phyloP scores from a whole-genome alignment of 495 filamentous ascomycete genomes.

The Aspergillus kassunensis region DNA sequence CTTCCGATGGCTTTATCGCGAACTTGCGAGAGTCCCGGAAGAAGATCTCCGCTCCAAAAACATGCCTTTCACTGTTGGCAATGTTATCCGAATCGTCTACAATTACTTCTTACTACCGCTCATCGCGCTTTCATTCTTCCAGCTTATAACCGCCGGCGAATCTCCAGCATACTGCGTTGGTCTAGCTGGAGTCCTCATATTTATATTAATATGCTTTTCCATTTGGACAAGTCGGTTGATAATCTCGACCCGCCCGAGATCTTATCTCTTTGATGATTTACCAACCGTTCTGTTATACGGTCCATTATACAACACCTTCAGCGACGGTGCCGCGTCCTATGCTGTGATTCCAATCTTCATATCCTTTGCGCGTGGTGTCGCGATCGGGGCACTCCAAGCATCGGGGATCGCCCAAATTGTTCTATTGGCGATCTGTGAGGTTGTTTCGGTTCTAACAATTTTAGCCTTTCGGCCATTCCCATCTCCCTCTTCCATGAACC shows the following conservation, averaged over 20 bases:
- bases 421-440: slow-evolving; percentile 87
- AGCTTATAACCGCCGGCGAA: slow-evolving; percentile 68
- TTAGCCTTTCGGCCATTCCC: slow-evolving; percentile 89
- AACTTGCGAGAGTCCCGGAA: slow-evolving; percentile 65
- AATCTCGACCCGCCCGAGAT: slow-evolving; percentile 71
- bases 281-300: slow-evolving; percentile 86
- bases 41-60: slow-evolving; percentile 89
- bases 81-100: slow-evolving; percentile 81
- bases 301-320: slow-evolving; percentile 96
- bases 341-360: slow-evolving; percentile 80
- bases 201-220: slow-evolving; percentile 65
- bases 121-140: slow-evolving; percentile 81
- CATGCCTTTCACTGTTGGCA: slow-evolving; percentile 85
- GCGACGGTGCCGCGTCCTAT: slow-evolving; percentile 82
- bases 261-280: slow-evolving; percentile 88
- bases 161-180: slow-evolving; percentile 68
- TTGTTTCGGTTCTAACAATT: slow-evolving; percentile 82
- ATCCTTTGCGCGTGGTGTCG: slow-evolving; percentile 79
- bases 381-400: slow-evolving; percentile 87
- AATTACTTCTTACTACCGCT: slow-evolving; percentile 89
- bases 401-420: slow-evolving; percentile 91
- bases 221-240: slow-evolving; percentile 79
- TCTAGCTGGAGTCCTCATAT: slow-evolving; percentile 67
- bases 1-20: slow-evolving; percentile 67
- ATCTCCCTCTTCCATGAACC: slow-evolving; percentile 93